Evolutionary conservation across 2,329 filamentous ascomycete species (phyloP).

Genomic region (Chaetomium globosum): DNA sequence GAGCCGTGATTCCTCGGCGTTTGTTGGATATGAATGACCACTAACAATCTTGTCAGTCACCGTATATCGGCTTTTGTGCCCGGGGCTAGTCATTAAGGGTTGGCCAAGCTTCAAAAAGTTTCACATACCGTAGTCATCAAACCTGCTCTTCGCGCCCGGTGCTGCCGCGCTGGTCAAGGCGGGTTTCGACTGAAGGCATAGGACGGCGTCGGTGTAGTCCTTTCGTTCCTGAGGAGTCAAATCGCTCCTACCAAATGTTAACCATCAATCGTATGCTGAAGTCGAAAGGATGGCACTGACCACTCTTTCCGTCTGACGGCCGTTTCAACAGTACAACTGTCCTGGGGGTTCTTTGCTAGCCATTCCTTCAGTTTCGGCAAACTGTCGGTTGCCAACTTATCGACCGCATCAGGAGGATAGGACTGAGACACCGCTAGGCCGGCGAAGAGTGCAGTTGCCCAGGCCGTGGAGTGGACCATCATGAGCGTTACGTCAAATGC

Average conservation of each 20-base stretch:
- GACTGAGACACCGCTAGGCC: conserved; percentile 12
- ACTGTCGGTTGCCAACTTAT: conserved; percentile 24
- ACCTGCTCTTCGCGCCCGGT: conserved; percentile 37
- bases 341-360: conserved; percentile 32
- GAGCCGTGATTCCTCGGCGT: conserved; percentile 32
- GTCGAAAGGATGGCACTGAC: conserved; percentile 15
- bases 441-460: conserved; percentile 14
- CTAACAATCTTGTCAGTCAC: background rate
- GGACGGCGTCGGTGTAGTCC: conserved; percentile 34
- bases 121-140: conserved; percentile 37
- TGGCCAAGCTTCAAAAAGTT: too few species aligned
- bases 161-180: conserved; percentile 24
- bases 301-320: conserved; percentile 34
- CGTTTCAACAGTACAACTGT: conserved; percentile 34
- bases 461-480: background rate
- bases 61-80: too few species aligned
- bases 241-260: conserved; percentile 26
- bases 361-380: conserved; percentile 30
- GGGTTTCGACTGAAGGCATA: conserved; percentile 32
- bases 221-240: conserved; percentile 29
- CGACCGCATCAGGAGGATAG: conserved; percentile 31
- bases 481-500: background rate
- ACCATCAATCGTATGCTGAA: background rate
- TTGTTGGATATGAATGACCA: conserved; percentile 39
- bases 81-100: background rate